Base-by-base conservation (phyloP, 2,329 filamentous ascomycete genomes). In the Fusarium avenaceum region DNA sequence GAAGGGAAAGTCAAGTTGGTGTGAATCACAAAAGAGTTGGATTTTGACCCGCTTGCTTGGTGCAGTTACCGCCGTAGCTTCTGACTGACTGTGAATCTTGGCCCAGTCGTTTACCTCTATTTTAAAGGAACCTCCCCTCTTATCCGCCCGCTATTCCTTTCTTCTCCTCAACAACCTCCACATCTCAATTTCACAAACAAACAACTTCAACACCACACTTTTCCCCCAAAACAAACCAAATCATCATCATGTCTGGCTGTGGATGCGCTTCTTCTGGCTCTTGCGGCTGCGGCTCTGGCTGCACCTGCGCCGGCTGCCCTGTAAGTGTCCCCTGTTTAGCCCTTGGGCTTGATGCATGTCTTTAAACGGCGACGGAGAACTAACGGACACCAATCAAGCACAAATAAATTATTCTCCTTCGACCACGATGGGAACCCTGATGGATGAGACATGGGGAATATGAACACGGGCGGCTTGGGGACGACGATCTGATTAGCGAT, bases 231-330 rank as follows among this genome's bases (percentile, higher is more conserved):
- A 30, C 28, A 57, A 50, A 53, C 26, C 35, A 58, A 58, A 64
- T 30, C 49, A 63, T 76, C 74, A 81, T 63, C 70, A 83, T 83
- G 81, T 74, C 75, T 74, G 79, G 76, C 72, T 83, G 80, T 69
- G 80, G 80, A 72, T 82, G 81, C 67, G 71, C 79, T 69, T 70
- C 76, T 51, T 77, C 79, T 64, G 81, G 80, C 70, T 72, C 77
- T 53, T 83, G 81, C 74, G 72, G 74, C 73, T 83, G 81, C 75
- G 81, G 81, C 72, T 72, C 75, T 30, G 42, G 67, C 76, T 83
- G 81, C 80, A 77, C 80, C 67, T 83, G 81, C 69, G 67, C 74
- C 46, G 75, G 75, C 73, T 83, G 81, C 79, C 80, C 80, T 70
- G 81, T 83, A 78, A 73, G 80, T 76, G 28, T 26, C 48, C 47